These are phyloP conservation scores for Zalerion maritima DNA, from an alignment of 495 filamentous ascomycete genomes.

Conservation along the genomic window DNA sequence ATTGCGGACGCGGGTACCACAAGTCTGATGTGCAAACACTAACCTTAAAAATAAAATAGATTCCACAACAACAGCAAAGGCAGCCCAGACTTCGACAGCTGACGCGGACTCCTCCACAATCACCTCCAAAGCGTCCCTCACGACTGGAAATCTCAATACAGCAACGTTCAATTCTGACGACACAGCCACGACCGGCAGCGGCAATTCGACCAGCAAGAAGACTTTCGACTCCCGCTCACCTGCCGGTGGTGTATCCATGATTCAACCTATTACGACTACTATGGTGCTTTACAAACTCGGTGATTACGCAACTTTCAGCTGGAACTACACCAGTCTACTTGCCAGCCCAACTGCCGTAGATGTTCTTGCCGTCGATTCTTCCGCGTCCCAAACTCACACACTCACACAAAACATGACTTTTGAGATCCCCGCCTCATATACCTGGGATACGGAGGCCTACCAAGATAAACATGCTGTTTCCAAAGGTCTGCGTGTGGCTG, in stretches of 20 bases:
- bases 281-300: conserved; percentile 79
- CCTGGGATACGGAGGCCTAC: conserved; percentile 72
- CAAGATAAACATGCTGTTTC: conserved; percentile 43
- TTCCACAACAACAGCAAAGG: too few relatives aligned
- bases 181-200: conserved; percentile 15
- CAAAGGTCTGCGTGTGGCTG: conserved; percentile 48
- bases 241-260: conserved; percentile 67
- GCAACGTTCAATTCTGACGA: too few relatives aligned
- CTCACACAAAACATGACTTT: conserved; percentile 40
- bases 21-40: too few relatives aligned
- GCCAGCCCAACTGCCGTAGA: conserved; percentile 67
- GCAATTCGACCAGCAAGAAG: conserved; percentile 29
- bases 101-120: too few relatives aligned
- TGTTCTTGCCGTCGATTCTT: conserved; percentile 63
- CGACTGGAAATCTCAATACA: too few relatives aligned
- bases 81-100: too few relatives aligned
- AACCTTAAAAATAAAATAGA: too few relatives aligned
- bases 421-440: conserved; percentile 23
- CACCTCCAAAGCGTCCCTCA: too few relatives aligned
- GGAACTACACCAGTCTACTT: conserved; percentile 88
- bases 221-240: conserved; percentile 45
- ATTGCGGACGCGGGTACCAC: too few relatives aligned
- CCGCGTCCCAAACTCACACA: conserved; percentile 27
- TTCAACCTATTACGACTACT: conserved; percentile 46
- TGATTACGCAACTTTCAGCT: conserved; percentile 69